A percentile compares a stretch with the other conserved stretches of the same genome.
Evolutionary conservation across 2,329 filamentous ascomycete genomes (phyloP).

Genomic region (Fusarium mundagurra): DNA sequence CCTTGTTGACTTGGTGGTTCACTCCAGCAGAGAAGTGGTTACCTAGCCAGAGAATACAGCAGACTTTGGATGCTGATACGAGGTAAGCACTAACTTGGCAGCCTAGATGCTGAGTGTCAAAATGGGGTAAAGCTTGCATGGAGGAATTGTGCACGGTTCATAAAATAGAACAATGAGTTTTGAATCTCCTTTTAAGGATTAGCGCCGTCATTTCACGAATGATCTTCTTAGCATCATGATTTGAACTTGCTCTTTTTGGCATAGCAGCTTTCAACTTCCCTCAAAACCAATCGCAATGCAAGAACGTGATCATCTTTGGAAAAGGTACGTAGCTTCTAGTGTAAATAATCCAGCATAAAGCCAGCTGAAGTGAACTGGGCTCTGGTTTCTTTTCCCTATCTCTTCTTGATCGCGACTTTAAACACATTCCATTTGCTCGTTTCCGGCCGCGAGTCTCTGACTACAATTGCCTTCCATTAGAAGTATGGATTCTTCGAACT

Average conservation of each 20-base stretch:
- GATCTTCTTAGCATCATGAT: background rate
- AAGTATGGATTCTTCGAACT: rapidly evolving
- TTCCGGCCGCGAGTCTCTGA: rapidly evolving
- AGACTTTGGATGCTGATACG: background rate
- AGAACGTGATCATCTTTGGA: background rate
- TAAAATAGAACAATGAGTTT: background rate
- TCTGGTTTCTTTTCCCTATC: background rate
- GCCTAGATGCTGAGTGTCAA: rapidly evolving
- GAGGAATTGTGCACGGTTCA: rapidly evolving
- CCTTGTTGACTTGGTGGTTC: background rate
- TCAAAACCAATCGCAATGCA: rapidly evolving
- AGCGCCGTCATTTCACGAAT: rapidly evolving
- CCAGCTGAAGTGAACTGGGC: background rate
- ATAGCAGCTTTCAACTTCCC: background rate
- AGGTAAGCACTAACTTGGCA: background rate
- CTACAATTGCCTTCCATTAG: rapidly evolving
- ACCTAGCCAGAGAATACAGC: background rate
- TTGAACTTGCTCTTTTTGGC: background rate
- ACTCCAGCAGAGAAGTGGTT: background rate
- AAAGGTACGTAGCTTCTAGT: rapidly evolving
- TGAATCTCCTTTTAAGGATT: background rate
- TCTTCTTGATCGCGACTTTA: rapidly evolving
- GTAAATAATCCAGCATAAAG: background rate
- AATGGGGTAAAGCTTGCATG: rapidly evolving
- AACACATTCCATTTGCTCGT: rapidly evolving